These are phyloP conservation scores for Punica granatum DNA, from an alignment of 345 rosid species.

Conservation along the genomic window DNA sequence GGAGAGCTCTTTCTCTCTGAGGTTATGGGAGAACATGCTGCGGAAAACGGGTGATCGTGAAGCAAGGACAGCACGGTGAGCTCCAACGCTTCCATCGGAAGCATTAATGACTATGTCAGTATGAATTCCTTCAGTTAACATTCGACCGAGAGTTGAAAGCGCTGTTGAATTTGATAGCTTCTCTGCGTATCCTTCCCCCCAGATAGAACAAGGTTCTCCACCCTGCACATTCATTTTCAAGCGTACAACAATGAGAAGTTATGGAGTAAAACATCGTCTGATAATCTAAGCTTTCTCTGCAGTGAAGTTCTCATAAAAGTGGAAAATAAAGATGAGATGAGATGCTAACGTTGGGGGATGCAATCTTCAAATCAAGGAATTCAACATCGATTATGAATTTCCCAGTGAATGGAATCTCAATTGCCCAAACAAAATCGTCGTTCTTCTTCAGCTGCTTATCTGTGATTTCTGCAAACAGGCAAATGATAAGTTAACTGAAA, in stretches of 20 bases:
- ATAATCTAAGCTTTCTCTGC: background rate
- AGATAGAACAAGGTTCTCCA: constrained; percentile 65
- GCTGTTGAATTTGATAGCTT: constrained; percentile 48
- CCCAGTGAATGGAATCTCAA: constrained; percentile 76
- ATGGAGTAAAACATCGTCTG: background rate
- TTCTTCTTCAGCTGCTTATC: constrained; percentile 69
- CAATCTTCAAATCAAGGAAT: constrained; percentile 71
- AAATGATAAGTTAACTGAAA: background rate
- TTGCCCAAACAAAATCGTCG: constrained; percentile 76
- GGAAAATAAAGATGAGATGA: constrained; percentile 6
- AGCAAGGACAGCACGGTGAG: constrained; percentile 90
- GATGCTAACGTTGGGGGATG: constrained; percentile 53
- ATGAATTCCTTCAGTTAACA: constrained; percentile 82
- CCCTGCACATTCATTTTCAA: constrained; percentile 34
- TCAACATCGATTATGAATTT: constrained; percentile 87
- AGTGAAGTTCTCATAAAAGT: background rate
- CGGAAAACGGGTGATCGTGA: constrained; percentile 80
- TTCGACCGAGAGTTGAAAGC: constrained; percentile 57
- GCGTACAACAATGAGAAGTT: background rate
- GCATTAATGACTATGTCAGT: constrained; percentile 69
- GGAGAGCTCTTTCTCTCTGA: constrained; percentile 85
- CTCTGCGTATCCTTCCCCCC: constrained; percentile 51
- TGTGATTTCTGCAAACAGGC: constrained; percentile 44
- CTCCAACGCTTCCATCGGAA: constrained; percentile 74
- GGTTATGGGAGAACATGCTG: constrained; percentile 82